phyloP scores from a whole-genome alignment of 345 rosid genomes.

The Brassica napus region Da-Ae NC_063444.1:27102501-27103000 shows the following conservation, averaged over 20 bases:
- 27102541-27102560: conserved; percentile 11
- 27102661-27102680: conserved; percentile 22
- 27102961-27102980: background rate
- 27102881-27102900: background rate
- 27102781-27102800: background rate
- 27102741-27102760: background rate
- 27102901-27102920: background rate
- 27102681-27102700: conserved; percentile 20
- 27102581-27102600: background rate
- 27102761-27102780: background rate
- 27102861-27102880: background rate
- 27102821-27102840: background rate
- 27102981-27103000: background rate
- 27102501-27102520: conserved; percentile 17
- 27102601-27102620: conserved; percentile 8
- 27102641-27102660: background rate
- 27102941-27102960: background rate
- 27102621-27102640: background rate
- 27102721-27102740: conserved; percentile 12
- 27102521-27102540: conserved; percentile 1
- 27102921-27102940: background rate
- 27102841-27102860: background rate
- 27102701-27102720: background rate
- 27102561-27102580: conserved; percentile 12
- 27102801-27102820: background rate